phyloP scores from a whole-genome alignment of 306 rosid species.

The Casuarina equisetifolia region DNA sequence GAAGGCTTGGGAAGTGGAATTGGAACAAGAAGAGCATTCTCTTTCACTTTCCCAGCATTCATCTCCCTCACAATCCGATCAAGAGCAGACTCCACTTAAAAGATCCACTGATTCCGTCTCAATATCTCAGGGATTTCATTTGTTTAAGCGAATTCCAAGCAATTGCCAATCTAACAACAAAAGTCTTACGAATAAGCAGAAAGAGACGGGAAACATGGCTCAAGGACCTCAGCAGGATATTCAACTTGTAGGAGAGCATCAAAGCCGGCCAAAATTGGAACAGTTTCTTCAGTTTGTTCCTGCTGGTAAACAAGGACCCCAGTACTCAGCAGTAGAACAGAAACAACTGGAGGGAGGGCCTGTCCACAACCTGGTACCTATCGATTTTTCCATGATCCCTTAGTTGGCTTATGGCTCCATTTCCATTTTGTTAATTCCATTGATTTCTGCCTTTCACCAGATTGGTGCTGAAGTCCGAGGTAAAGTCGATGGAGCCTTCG shows the following conservation, averaged over 20 bases:
- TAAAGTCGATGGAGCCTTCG: constrained; percentile 82
- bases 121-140: constrained; percentile 51
- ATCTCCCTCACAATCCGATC: constrained; percentile 87
- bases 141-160: constrained; percentile 49
- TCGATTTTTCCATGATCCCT: background rate
- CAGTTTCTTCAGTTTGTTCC: constrained; percentile 32
- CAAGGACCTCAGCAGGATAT: constrained; percentile 45
- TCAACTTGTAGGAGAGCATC: constrained; percentile 41
- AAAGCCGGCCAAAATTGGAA: constrained; percentile 42
- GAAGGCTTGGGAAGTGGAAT: constrained; percentile 65
- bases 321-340: constrained; percentile 28
- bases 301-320: constrained; percentile 33
- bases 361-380: constrained; percentile 43
- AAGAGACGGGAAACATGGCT: constrained; percentile 20
- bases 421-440: background rate
- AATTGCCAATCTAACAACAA: constrained; percentile 29
- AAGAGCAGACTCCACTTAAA: constrained; percentile 61
- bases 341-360: constrained; percentile 34
- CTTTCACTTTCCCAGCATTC: constrained; percentile 82
- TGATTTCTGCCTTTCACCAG: constrained; percentile 37
- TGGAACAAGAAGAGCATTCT: constrained; percentile 96
- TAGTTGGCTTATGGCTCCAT: background rate
- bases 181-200: constrained; percentile 31
- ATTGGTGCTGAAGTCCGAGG: constrained; percentile 86
- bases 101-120: constrained; percentile 40